Evolutionary conservation across 1,139 yeast genomes (phyloP).

Genomic region (Ashbya aceris): DNA sequence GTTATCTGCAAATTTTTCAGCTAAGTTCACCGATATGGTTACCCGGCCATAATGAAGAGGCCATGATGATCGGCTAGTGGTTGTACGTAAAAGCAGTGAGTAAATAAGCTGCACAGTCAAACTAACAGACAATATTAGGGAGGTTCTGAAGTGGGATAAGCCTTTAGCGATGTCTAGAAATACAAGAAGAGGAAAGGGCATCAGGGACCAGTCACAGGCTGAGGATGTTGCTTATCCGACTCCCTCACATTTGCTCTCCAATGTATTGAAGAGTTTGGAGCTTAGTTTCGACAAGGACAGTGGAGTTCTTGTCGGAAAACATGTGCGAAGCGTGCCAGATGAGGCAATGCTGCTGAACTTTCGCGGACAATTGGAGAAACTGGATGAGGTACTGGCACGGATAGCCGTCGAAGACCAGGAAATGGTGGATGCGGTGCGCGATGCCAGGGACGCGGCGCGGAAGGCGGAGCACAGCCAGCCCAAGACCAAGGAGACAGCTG

Average conservation of each 20-base stretch:
- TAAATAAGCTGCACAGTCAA: too few relatives aligned
- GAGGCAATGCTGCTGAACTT: constrained; percentile 39
- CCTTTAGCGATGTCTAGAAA: constrained; percentile 15
- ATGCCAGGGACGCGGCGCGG: constrained; percentile 13
- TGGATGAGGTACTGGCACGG: constrained; percentile 41
- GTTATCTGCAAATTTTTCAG: too few relatives aligned
- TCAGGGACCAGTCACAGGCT: constrained; percentile 11
- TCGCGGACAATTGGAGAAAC: constrained; percentile 39
- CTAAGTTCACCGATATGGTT: too few relatives aligned
- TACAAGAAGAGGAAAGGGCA: constrained; percentile 19
- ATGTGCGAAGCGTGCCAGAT: constrained; percentile 40
- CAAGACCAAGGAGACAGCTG: constrained; percentile 10
- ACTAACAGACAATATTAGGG: too few relatives aligned
- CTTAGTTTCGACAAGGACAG: constrained; percentile 49
- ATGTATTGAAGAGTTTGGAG: constrained; percentile 44
- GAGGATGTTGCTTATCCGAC: constrained; percentile 15
- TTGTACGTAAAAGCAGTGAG: too few relatives aligned
- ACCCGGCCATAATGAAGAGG: too few relatives aligned
- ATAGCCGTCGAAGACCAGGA: constrained; percentile 40
- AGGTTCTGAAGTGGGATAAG: neutral
- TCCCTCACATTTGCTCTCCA: constrained; percentile 37
- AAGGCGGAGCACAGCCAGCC: constrained; percentile 9
- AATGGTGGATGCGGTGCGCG: constrained; percentile 15
- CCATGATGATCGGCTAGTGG: too few relatives aligned
- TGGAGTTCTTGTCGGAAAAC: constrained; percentile 54